Evolutionary conservation across 345 rosid species (phyloP), one percentile per base, ranked within the genome.

Genomic region (Raphanus sativus): DNA sequence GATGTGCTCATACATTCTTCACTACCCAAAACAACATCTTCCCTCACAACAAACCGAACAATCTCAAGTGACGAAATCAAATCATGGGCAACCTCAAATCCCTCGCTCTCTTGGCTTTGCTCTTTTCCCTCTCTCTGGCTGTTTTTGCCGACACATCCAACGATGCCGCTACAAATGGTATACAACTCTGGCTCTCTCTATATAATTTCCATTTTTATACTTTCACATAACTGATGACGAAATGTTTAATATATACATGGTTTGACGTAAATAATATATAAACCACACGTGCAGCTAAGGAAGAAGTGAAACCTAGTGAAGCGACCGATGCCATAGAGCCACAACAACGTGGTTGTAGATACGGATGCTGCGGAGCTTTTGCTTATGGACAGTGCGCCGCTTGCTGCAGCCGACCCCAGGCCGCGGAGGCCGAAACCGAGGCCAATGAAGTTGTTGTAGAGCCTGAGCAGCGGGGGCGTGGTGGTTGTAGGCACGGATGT

Each of bases 101-200:
- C 13, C 59, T 79, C 42, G 74, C 69, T 28, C 69, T 73, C 59
- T 28, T 79, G 52, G 70, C 59, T 36, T 73, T 79, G 50, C 59
- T 79, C 70, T 11, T 79, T 17, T 73, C 74, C 56, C 40, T 79
- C 52, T 48, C 74, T 32, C 50, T 79, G 2, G 50, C 69, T 67
- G 78, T 73, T 79, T 67, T 33, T 60, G 77, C 82, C 64, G 77
- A 79, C 34, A 79, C 74, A 67, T 59, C 82, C 59, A 79, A 62
- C 16, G 77, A 79, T 15, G 78, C 73, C 28, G 78, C 73, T 24
- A 67, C 74, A 59, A 36, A 78, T 11, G 81, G 81, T 78, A 52
- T 25, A 60, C 42, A 58, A 40, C 34, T 30, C 29, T 63, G 5
- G 7, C 26, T 62, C 11, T 54, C 24, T 28, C 6, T 38, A 3